Evolutionary conservation across 768 basidiomycete genomes (phyloP), one percentile per base, ranked within the genome.

Genomic region (Hygrophoropsis aurantiaca): DNA sequence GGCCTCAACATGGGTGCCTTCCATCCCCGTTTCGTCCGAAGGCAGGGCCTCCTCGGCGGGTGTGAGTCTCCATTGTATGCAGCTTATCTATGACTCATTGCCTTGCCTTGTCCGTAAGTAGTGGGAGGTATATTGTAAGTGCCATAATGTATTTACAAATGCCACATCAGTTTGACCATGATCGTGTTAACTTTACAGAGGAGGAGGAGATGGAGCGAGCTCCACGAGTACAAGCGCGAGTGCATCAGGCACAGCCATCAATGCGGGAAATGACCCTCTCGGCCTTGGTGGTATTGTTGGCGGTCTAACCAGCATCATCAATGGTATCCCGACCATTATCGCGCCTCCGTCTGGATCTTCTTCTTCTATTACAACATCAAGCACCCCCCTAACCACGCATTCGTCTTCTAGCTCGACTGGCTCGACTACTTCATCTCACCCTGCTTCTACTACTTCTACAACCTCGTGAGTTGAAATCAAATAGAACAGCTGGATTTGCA

Each of bases 381-480:
- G 42, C 23, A 38, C 40, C 11, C 27, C 58, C 40, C 47, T 60
- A 32, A 65, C 63, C 6, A 34, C 43, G 24, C 21, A 1, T 44
- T 43, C 60, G 24, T 40, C 51, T 53, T 57, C 54, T 58, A 58
- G 62, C 48, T 57, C 58, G 51, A 49, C 60, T 41, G 57, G 60
- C 41, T 54, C 62, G 55, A 57, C 59, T 32, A 49, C 44, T n/a
- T 25, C 46, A 23, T 23, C 40, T 6, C 27, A 5, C n/a, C 25
- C 46, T 10, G n/a, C 40, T 39, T 24, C 50, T 18, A 26, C 51
- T 33, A 45, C 54, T 8, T 39, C 58, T 26, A 35, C 45, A 16
- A 19, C 53, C 4, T 57, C 56, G 67, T 70, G 49, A 46, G 63
- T 47, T 8, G 5, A 19, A n/a, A 9, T 21, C 37, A 47, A 3